These are phyloP conservation scores for Acer negundo DNA, from an alignment of 345 rosid genomes.

Conservation along the genomic window DNA sequence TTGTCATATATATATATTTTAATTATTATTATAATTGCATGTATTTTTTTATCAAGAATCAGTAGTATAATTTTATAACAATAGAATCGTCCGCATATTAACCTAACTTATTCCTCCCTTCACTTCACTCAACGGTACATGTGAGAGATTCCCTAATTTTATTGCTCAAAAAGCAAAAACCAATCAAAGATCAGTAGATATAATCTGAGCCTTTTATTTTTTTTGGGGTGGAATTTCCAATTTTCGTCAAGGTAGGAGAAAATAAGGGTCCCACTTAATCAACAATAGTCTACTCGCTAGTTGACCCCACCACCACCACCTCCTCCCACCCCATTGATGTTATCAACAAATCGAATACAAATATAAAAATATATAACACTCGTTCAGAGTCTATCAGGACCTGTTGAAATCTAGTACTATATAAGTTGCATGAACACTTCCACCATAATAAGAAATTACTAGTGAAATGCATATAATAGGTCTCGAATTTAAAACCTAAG, in stretches of 20 bases:
- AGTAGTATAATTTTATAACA: not conserved
- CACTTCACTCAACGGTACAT: not conserved
- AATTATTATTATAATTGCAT: not conserved
- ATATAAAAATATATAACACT: not conserved
- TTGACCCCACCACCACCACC: slow-evolving; percentile 14
- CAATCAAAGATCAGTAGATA: not conserved
- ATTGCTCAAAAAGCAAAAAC: slow-evolving; percentile 15
- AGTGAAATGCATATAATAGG: too few relatives aligned
- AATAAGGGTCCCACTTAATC: slow-evolving; percentile 20
- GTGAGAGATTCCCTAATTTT: slow-evolving; percentile 19
- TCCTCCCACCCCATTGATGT: not conserved
- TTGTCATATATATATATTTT: too few relatives aligned
- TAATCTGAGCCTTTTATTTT: not conserved
- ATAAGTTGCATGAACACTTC: too few relatives aligned
- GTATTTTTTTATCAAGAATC: not conserved
- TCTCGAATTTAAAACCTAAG: too few relatives aligned
- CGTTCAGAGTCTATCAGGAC: too few relatives aligned
- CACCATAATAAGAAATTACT: too few relatives aligned
- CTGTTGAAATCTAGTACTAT: too few relatives aligned
- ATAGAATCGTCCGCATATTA: not conserved
- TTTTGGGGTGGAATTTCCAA: not conserved
- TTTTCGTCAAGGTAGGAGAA: not conserved
- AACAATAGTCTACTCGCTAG: slow-evolving; percentile 16
- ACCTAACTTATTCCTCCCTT: not conserved
- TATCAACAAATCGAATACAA: slow-evolving; percentile 16